Percentiles rank a stretch among this genome's conserved stretches.
phyloP scores from a whole-genome alignment of 2,329 filamentous ascomycete species.

The Colletotrichum graminicola region DNA sequence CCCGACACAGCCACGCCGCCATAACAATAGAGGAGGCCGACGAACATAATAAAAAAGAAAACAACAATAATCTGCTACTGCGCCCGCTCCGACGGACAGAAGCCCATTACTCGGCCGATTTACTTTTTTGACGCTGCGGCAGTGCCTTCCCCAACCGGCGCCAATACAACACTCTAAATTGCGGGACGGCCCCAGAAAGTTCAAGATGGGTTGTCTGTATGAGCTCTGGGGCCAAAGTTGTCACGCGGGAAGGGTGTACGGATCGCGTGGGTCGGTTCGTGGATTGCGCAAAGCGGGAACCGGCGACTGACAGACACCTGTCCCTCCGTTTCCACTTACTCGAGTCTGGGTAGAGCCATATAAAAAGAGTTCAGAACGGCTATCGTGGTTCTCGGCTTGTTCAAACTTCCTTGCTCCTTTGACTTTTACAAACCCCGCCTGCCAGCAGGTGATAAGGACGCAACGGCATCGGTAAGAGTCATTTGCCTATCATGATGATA shows the following conservation, averaged over 20 bases:
- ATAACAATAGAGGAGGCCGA: not conserved
- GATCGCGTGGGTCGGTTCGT: slow-evolving; percentile 1
- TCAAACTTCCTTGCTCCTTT: not conserved
- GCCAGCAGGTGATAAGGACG: not conserved
- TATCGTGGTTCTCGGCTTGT: slow-evolving; percentile 2
- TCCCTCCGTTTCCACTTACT: not conserved
- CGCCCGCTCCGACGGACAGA: not conserved
- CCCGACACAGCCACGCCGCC: slow-evolving; percentile 11
- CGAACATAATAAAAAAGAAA: not conserved
- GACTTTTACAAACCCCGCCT: not conserved
- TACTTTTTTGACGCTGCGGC: slow-evolving; percentile 7
- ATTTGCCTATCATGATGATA: not conserved
- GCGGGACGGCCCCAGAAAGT: slow-evolving; percentile 14
- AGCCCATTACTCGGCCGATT: not conserved
- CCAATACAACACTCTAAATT: slow-evolving; percentile 1
- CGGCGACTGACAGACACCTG: not conserved
- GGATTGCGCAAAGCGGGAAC: slow-evolving; percentile 18
- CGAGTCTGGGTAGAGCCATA: not conserved
- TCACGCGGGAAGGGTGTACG: slow-evolving; percentile 3
- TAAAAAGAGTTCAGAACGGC: not conserved
- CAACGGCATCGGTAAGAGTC: slow-evolving; percentile 10
- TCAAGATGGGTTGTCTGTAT: not conserved
- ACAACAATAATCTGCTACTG: not conserved
- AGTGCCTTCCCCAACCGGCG: not conserved
- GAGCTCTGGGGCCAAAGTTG: slow-evolving; percentile 11